Base-by-base conservation (phyloP, 1,284 basidiomycete species). In the Sporisorium sorghi region DNA sequence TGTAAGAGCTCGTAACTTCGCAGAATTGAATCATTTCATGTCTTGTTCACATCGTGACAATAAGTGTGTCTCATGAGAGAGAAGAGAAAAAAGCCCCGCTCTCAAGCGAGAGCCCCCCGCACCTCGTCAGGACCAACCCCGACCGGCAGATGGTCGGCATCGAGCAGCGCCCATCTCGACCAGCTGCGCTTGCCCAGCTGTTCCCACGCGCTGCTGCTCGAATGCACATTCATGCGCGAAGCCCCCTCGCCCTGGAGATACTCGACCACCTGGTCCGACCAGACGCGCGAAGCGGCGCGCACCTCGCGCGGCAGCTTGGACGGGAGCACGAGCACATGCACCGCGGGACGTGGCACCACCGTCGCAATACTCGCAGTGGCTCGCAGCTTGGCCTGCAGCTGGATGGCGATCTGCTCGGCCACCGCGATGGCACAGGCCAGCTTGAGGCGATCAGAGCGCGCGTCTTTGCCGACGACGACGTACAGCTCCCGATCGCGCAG, bases 321-420 rank as follows among this genome's bases (percentile, higher is more conserved):
- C 1, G 81, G 81, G 10, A 76, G 65, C 12, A 77, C 62, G 23
- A 82, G 47, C n/a, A 80, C 73, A 52, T 81, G 79, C n/a, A 77
- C 68, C 5, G 76, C 72, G 8, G 76, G 63, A 21, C 66, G 62
- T 5, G 61, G 63, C 6, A 73, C 60, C 17, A 73, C 47, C 3
- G 52, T 59, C 8, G 57, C 49, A 19, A 52, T 32, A 12, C 60
- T 50, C 0, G 43, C 37, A 9, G 42, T 28, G 19, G 48, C 21
- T n/a, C 61, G 61, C 47, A 52, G 43, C 42, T 30, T 51, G 8
- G 33, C 35, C 32, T 76, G 74, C 11, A 60, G 43, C 15, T 47
- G 49, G 17, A 14, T 30, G 0, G 72, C 66, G 10, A 82, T 54
- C 21, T 40, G 23, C 30, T 76, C 72, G 4, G 79, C 81, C 5